phyloP scores from a whole-genome alignment of 225 moss, liverwort and hornwort species.

The Bryoerythrophyllum caledonicum region DNA sequence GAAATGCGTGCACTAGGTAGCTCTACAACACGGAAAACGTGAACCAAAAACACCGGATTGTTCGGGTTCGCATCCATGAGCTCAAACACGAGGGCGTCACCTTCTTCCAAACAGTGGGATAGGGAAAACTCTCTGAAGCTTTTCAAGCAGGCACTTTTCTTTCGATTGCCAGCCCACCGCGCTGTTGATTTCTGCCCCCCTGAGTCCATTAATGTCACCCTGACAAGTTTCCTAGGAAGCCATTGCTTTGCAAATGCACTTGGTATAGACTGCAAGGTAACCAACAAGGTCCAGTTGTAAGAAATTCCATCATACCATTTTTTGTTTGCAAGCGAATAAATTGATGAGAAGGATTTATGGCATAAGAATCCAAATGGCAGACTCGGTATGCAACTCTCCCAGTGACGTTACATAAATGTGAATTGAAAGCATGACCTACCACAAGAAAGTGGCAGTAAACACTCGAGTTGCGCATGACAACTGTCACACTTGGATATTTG shows the following conservation, averaged over 20 bases:
- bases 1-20: slow-evolving; percentile 33
- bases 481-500: slow-evolving; percentile 47
- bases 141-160: slow-evolving; percentile 52
- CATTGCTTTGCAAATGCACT: slow-evolving; percentile 57
- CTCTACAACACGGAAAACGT: slow-evolving; percentile 54
- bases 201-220: slow-evolving; percentile 49
- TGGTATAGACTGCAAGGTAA: slow-evolving; percentile 52
- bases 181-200: slow-evolving; percentile 51
- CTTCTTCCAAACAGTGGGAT: slow-evolving; percentile 57
- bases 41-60: slow-evolving; percentile 48
- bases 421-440: slow-evolving; percentile 35
- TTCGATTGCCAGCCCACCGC: slow-evolving; percentile 54
- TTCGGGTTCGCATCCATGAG: slow-evolving; percentile 50
- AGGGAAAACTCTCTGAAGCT: slow-evolving; percentile 54
- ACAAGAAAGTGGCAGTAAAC: slow-evolving; percentile 62
- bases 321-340: background rate
- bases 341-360: background rate
- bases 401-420: no score
- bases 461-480: slow-evolving; percentile 59
- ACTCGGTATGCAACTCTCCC: background rate
- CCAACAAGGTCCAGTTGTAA: slow-evolving; percentile 20
- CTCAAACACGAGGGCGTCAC: slow-evolving; percentile 56
- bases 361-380: slow-evolving; percentile 12
- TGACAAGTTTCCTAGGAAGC: slow-evolving; percentile 54
- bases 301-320: background rate